These are phyloP conservation scores for Chaetomium olivaceum DNA, from an alignment of 2,329 filamentous ascomycete genomes.

Conservation along the genomic window DNA sequence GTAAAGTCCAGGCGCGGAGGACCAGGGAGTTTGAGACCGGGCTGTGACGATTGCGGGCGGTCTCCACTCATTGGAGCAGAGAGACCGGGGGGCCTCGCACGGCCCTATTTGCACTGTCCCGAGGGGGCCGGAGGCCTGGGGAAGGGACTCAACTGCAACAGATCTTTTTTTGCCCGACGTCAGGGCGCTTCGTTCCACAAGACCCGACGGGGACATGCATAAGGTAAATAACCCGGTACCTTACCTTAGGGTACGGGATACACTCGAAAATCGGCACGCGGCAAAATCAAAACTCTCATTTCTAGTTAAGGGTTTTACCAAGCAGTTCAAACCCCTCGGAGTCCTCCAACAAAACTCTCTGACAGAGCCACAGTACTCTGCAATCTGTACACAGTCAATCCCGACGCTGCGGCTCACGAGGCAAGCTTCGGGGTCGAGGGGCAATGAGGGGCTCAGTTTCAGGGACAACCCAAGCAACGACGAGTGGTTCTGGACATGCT, in stretches of 20 bases:
- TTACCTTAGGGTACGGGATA: no score
- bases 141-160: neutral
- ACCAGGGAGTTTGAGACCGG: slow-evolving; percentile 17
- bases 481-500: neutral
- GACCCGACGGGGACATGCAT: neutral
- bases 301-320: no score
- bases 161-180: neutral
- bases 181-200: neutral
- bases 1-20: slow-evolving; percentile 17
- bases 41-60: slow-evolving; percentile 16
- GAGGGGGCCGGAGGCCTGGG: neutral
- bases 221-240: no score
- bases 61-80: slow-evolving; percentile 1
- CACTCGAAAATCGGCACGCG: neutral
- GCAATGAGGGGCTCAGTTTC: slow-evolving; percentile 8
- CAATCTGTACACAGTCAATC: neutral
- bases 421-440: slow-evolving; percentile 1
- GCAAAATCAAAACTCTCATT: neutral
- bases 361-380: no score
- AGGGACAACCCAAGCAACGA: neutral
- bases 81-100: slow-evolving; percentile 1
- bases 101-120: slow-evolving; percentile 9
- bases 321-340: neutral
- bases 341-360: neutral
- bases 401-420: neutral